Conservation (phyloP, 2,329 filamentous ascomycete species). For the Keithomyces neogunnii region DNA sequence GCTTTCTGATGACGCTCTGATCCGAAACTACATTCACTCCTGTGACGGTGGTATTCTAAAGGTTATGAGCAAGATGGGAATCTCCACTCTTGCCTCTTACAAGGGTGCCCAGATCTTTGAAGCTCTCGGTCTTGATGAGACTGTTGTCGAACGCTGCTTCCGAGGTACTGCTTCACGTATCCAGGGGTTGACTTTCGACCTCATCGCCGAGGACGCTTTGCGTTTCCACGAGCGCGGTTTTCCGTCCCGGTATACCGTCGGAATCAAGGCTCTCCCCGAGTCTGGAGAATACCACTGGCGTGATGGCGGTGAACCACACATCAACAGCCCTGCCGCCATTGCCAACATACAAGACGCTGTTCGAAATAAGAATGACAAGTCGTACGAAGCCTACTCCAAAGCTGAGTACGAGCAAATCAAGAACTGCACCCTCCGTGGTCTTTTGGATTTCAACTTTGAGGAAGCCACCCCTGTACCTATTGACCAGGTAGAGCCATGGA, state of each 20-base stretch:
- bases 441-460: slow-evolving; percentile 95
- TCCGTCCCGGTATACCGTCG: slow-evolving; percentile 68
- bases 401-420: slow-evolving; percentile 96
- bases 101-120: slow-evolving; percentile 98
- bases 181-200: slow-evolving; percentile 85
- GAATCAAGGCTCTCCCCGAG: slow-evolving; percentile 74
- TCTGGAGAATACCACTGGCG: slow-evolving; percentile 98
- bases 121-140: slow-evolving; percentile 85
- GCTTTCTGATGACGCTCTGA: slow-evolving; percentile 69
- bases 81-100: slow-evolving; percentile 91
- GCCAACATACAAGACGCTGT: slow-evolving; percentile 97
- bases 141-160: slow-evolving; percentile 90
- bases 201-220: slow-evolving; percentile 90
- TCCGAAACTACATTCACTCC: slow-evolving; percentile 94
- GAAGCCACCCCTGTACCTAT: slow-evolving; percentile 78
- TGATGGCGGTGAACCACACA: slow-evolving; percentile 87
- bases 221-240: slow-evolving; percentile 92
- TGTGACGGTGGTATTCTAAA: slow-evolving; percentile 94
- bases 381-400: slow-evolving; percentile 90
- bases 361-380: slow-evolving; percentile 95
- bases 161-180: slow-evolving; percentile 90
- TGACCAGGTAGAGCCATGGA: slow-evolving; percentile 97
- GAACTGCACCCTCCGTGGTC: slow-evolving; percentile 85
- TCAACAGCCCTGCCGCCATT: slow-evolving; percentile 91
- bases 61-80: slow-evolving; percentile 99